Base-by-base conservation (phyloP, 139 green algal species). In the Coccomyxa sp. region DNA sequence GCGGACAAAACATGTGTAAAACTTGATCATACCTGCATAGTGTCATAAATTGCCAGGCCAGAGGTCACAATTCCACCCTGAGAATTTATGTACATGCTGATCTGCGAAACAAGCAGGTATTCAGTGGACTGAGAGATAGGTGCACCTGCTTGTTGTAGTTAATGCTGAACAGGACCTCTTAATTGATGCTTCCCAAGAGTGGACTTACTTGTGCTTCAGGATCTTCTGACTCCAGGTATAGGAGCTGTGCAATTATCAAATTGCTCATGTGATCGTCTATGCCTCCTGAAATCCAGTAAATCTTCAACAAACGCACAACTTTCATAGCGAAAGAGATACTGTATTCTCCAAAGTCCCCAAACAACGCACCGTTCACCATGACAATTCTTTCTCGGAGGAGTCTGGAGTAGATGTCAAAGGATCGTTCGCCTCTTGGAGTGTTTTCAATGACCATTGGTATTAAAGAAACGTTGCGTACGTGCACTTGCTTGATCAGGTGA, bases 71-170 rank as follows among this genome's bases (percentile, higher is more conserved):
- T 86, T 14, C 96, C 96, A 0, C 96, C 96, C 0, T 93, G 94
- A 0, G 90, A 96, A 87, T 99, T 99, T 83, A 99, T 98, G 91
- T 99, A 99, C 93, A 99, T 95, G 57, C 91, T 90, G 58, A 99
- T 93, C 93, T 98, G 92, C 79, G 84, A 18, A 27, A 57, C 30
- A 0, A 59, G 38, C 38, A 51, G 38, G 3, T 51, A 51, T 51
- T 51, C 38, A 51, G 38, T 51, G 38, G 38, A 7, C 38, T 51
- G 38, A 3, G 7, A 51, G 38, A 51, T 51, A 51, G 38, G 27
- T 9, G 17, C 13, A 12, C 38, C 32, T 38, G 63, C 15, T 15
- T 31, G 81, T 25, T 25, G 10, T 51, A 51, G 3, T 51, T 51
- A 51, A 51, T 51, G 38, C 38, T 51, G 38, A 51, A 51, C 38